phyloP scores from a whole-genome alignment of 331 rosid genomes.

The Phaseolus coccineus region DNA sequence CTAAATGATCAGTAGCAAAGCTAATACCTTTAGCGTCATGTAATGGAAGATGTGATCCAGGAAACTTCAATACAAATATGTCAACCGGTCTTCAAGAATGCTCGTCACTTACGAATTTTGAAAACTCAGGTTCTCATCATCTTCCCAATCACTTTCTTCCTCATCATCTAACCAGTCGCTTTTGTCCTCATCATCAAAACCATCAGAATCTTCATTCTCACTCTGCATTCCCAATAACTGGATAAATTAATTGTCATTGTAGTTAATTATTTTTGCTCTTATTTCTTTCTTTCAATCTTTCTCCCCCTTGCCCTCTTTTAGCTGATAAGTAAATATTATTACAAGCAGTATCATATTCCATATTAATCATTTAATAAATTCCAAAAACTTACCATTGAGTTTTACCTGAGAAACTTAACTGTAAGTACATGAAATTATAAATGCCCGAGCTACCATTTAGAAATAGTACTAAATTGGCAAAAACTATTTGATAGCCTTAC shows the following conservation, averaged over 20 bases:
- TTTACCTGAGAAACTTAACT: slow-evolving; percentile 37
- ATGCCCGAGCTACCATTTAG: neutral
- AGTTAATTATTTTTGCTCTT: neutral
- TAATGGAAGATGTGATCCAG: slow-evolving; percentile 37
- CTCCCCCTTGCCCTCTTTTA: slow-evolving; percentile 22
- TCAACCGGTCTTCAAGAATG: slow-evolving; percentile 48
- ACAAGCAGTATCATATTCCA: slow-evolving; percentile 31
- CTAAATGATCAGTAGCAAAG: slow-evolving; percentile 36
- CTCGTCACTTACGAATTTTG: slow-evolving; percentile 22
- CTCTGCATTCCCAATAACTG: slow-evolving; percentile 53
- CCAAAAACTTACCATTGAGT: slow-evolving; percentile 12
- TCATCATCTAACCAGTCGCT: slow-evolving; percentile 46
- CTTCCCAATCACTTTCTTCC: slow-evolving; percentile 48
- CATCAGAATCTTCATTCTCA: slow-evolving; percentile 60
- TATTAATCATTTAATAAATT: slow-evolving; percentile 17
- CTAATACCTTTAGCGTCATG: slow-evolving; percentile 42
- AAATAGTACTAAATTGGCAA: slow-evolving; percentile 27
- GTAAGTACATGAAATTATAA: neutral
- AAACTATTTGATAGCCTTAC: slow-evolving; percentile 21
- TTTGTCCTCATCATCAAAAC: slow-evolving; percentile 46
- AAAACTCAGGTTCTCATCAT: slow-evolving; percentile 42
- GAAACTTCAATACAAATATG: slow-evolving; percentile 33
- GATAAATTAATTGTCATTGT: slow-evolving; percentile 13
- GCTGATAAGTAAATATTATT: slow-evolving; percentile 27
- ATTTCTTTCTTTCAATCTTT: slow-evolving; percentile 32